phyloP scores from a whole-genome alignment of 345 rosid species.

The Mallotus nudiflorus region DNA sequence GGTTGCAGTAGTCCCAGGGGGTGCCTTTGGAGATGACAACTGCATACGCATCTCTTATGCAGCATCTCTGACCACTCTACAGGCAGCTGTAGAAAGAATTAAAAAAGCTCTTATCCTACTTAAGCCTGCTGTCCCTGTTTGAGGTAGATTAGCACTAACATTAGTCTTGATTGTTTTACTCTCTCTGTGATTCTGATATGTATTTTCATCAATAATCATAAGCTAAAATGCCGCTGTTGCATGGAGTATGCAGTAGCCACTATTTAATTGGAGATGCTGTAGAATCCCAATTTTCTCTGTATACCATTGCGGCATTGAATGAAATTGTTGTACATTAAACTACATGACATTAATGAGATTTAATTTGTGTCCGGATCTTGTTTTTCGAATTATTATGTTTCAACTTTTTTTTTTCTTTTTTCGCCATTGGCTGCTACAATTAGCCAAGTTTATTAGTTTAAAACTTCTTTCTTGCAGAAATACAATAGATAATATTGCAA shows the following conservation, averaged over 20 bases:
- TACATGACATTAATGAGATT: too few species aligned
- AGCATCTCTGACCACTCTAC: conserved; percentile 68
- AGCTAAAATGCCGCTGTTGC: conserved; percentile 14
- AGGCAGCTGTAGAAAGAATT: conserved; percentile 77
- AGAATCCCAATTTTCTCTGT: not conserved
- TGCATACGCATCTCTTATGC: conserved; percentile 94
- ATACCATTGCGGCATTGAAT: not conserved
- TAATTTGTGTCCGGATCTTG: too few species aligned
- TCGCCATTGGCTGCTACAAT: too few species aligned
- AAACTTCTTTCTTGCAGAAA: too few species aligned
- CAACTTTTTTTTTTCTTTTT: too few species aligned
- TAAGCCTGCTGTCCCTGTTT: conserved; percentile 53
- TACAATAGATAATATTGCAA: too few species aligned
- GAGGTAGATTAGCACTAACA: conserved; percentile 6
- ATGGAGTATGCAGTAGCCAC: not conserved
- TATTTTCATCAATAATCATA: conserved; percentile 2
- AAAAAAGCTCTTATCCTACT: conserved; percentile 65
- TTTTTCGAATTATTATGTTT: too few species aligned
- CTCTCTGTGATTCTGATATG: conserved; percentile 9
- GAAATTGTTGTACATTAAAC: not conserved
- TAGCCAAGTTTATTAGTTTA: too few species aligned
- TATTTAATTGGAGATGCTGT: not conserved
- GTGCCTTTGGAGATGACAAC: conserved; percentile 90
- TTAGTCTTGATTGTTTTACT: conserved; percentile 5
- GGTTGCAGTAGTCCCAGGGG: conserved; percentile 98